These are phyloP conservation scores for Claviceps sp. DNA, from an alignment of 2,329 filamentous ascomycete genomes.

Conservation along the genomic window DNA sequence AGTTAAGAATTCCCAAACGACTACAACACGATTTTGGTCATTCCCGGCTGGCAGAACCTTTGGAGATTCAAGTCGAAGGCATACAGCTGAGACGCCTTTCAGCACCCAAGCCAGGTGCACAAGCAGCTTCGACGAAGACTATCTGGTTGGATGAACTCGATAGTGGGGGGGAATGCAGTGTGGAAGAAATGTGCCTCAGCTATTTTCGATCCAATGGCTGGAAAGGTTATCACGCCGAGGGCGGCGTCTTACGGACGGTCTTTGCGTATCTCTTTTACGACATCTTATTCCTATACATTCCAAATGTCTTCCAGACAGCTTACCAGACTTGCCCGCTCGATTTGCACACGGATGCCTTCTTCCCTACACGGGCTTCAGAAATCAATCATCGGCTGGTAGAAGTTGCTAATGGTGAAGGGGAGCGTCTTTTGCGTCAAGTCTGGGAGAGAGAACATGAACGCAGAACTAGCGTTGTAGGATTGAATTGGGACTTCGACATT, in stretches of 20 bases:
- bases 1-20: constrained; percentile 67
- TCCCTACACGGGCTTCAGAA: constrained; percentile 68
- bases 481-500: constrained; percentile 80
- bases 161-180: constrained; percentile 60
- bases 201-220: constrained; percentile 73
- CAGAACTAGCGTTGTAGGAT: constrained; percentile 74
- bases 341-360: constrained; percentile 87
- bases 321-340: constrained; percentile 93
- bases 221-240: constrained; percentile 92
- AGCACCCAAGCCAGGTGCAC: constrained; percentile 23
- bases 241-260: constrained; percentile 80
- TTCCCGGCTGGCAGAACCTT: constrained; percentile 61
- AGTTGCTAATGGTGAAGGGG: constrained; percentile 71
- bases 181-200: constrained; percentile 88
- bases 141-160: constrained; percentile 74
- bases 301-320: constrained; percentile 92
- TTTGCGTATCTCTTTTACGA: constrained; percentile 89
- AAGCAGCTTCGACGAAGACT: constrained; percentile 51
- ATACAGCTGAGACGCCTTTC: constrained; percentile 58
- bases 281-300: constrained; percentile 80
- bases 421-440: constrained; percentile 50
- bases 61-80: constrained; percentile 63
- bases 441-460: constrained; percentile 55
- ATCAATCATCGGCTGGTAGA: constrained; percentile 79
- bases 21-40: constrained; percentile 89